A percentile compares a stretch with the other conserved stretches of the same genome.
These are phyloP conservation scores for Pisolithus orientalis DNA, from an alignment of 768 basidiomycete species.

Conservation along the genomic window DNA sequence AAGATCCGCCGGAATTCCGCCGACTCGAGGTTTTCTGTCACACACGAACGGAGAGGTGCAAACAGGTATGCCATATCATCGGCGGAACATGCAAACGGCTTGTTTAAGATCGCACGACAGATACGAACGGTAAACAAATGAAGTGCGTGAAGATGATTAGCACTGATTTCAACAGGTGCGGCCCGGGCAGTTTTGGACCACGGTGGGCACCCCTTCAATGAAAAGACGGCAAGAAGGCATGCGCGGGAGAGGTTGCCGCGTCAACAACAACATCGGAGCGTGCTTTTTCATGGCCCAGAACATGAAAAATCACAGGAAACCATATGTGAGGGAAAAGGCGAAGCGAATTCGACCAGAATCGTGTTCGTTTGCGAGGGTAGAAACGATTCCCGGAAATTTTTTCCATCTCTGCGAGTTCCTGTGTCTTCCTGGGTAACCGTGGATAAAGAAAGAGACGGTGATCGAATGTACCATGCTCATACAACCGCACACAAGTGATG, in stretches of 20 bases:
- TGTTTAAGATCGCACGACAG: conserved; percentile 60
- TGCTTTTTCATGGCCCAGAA: conserved; percentile 30
- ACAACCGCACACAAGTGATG: conserved; percentile 46
- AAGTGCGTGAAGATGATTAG: conserved; percentile 41
- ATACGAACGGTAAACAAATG: conserved; percentile 60
- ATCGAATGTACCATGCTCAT: conserved; percentile 46
- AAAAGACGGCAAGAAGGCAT: conserved; percentile 56
- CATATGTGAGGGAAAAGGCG: conserved; percentile 15
- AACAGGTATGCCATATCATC: conserved; percentile 60
- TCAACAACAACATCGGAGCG: conserved; percentile 60
- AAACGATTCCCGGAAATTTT: conserved; percentile 39
- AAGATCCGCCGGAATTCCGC: conserved; percentile 26
- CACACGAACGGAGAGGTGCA: conserved; percentile 45
- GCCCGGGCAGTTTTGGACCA: conserved; percentile 39
- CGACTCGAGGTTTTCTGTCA: conserved; percentile 22
- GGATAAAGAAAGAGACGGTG: conserved; percentile 35
- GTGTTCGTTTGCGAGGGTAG: conserved; percentile 54
- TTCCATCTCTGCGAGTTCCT: conserved; percentile 12
- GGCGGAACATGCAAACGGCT: conserved; percentile 50
- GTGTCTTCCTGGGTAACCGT: conserved; percentile 2
- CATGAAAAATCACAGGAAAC: conserved; percentile 37
- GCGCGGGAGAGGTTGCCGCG: conserved; percentile 57
- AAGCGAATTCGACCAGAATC: conserved; percentile 56
- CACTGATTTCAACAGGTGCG: conserved; percentile 43
- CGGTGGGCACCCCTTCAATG: conserved; percentile 40